Conservation (phyloP, 2,329 filamentous ascomycete species). For the Aureobasidium mangrovei region DNA sequence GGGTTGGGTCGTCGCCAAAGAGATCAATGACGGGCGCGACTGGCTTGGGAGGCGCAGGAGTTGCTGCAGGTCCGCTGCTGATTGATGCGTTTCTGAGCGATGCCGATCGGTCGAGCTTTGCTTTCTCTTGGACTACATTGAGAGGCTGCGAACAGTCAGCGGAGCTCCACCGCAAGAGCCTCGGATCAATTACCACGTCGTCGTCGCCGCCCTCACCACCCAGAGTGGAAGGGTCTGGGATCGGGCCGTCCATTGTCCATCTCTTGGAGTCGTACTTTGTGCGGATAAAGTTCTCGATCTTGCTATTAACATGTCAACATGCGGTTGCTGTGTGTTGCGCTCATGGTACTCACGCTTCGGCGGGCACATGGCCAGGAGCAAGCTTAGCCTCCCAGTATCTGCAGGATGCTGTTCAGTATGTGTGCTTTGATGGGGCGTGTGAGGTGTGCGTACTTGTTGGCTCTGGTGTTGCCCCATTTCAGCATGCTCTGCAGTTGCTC, state of each 20-base stretch:
- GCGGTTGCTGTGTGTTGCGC: not conserved
- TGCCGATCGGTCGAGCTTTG: slow-evolving; percentile 53
- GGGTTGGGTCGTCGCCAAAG: slow-evolving; percentile 62
- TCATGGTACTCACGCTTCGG: slow-evolving; percentile 55
- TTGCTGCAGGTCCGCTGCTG: slow-evolving; percentile 13
- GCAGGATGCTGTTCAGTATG: not conserved
- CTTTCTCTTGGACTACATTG: slow-evolving; percentile 61
- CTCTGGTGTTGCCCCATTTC: slow-evolving; percentile 90
- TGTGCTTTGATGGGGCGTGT: not conserved
- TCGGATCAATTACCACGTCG: slow-evolving; percentile 28
- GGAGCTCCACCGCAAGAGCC: not conserved
- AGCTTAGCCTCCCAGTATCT: slow-evolving; percentile 92
- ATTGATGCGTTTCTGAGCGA: slow-evolving; percentile 39
- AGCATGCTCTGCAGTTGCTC: slow-evolving; percentile 92
- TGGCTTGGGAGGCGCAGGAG: slow-evolving; percentile 14
- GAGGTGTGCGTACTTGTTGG: slow-evolving; percentile 63
- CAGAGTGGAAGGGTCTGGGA: slow-evolving; percentile 83
- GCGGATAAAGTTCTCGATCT: slow-evolving; percentile 99
- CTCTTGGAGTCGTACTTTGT: slow-evolving; percentile 98
- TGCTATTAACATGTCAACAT: slow-evolving; percentile 37
- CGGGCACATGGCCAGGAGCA: slow-evolving; percentile 81
- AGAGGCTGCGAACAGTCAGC: slow-evolving; percentile 41
- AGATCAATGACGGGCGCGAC: slow-evolving; percentile 55
- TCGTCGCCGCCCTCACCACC: slow-evolving; percentile 79
- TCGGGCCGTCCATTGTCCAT: slow-evolving; percentile 97